Base-by-base conservation (phyloP, 495 filamentous ascomycete genomes). In the Cudoniella acicularis region DNA sequence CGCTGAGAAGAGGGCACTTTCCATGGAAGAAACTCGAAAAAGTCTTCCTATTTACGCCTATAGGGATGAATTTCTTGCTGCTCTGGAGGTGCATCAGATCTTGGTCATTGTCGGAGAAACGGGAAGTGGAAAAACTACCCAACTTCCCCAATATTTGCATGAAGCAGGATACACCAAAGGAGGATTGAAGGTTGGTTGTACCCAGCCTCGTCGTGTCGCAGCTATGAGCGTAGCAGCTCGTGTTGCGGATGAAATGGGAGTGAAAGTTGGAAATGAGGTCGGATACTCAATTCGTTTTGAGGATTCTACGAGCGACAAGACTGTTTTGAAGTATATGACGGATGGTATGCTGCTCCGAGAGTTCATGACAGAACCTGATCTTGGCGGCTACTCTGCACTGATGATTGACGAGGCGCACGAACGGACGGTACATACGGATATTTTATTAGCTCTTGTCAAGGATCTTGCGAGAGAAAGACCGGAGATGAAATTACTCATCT, bases 341-440 rank as follows among this genome's bases (percentile, higher is more conserved):
- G 94, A 98, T 69, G 94, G 94, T 60, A 97, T 98, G 92, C 78
- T 98, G 45, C 77, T 98, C 18, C 82, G 92, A 67, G 93, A 97
- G 67, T 87, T 97, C 61, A 81, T 97, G 64, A 92, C 90, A 0
- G 92, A 96, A 69, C 93, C 95, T 0, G 87, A 91, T 55, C 73
- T 98, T 10, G 79, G 86, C 10, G 83, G 82, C n/a, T 98, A 98
- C 67, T 87, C 90, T 0, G 89, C 87, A 2, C 67, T 98, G 61
- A 96, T 98, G 88, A 93, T 98, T 60, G 94, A 98, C 67, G 94
- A 98, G 69, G 94, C 95, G 17, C 94, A 98, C 81, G 94, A 98
- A 69, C 79, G 94, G 62, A 96, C 90, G 0, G 79, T 98, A 10
- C 83, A 89, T 43, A 96, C 95, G 1, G 94, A 98, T 70, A 91